Evolutionary conservation across 2,329 filamentous ascomycete genomes (phyloP).

Genomic region (Apiospora aurea): DNA sequence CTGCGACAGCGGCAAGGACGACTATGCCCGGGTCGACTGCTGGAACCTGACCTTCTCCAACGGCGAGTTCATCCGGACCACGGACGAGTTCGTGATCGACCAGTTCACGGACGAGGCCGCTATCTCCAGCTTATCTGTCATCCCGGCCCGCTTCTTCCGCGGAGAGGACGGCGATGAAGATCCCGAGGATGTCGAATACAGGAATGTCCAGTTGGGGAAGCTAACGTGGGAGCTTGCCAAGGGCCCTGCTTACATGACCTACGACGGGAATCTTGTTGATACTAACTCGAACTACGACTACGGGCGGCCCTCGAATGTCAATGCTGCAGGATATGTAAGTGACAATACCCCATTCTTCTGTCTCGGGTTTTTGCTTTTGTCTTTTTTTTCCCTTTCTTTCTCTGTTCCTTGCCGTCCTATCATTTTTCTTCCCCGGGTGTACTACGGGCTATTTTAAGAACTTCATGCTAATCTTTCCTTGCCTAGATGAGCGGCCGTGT

Average conservation of each 20-base stretch:
- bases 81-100: slow-evolving; percentile 45
- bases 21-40: slow-evolving; percentile 41
- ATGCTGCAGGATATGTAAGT: slow-evolving; percentile 35
- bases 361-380: background rate
- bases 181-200: slow-evolving; percentile 43
- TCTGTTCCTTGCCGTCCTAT: background rate
- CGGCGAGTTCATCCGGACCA: slow-evolving; percentile 46
- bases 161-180: slow-evolving; percentile 41
- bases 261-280: slow-evolving; percentile 50
- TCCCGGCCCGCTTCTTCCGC: slow-evolving; percentile 52
- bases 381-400: too few relatives aligned
- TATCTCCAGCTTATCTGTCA: slow-evolving; percentile 48
- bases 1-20: slow-evolving; percentile 8
- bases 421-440: background rate
- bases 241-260: slow-evolving; percentile 54
- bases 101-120: slow-evolving; percentile 53
- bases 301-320: slow-evolving; percentile 34
- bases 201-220: slow-evolving; percentile 50
- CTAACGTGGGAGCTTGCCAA: slow-evolving; percentile 57
- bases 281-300: slow-evolving; percentile 32
- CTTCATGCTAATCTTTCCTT: slow-evolving; percentile 3
- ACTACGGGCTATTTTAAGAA: background rate
- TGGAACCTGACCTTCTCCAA: slow-evolving; percentile 51
- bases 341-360: too few relatives aligned
- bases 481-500: slow-evolving; percentile 48